Conservation (phyloP, 2,329 filamentous ascomycete species). For the Colletotrichum acutatum region DNA sequence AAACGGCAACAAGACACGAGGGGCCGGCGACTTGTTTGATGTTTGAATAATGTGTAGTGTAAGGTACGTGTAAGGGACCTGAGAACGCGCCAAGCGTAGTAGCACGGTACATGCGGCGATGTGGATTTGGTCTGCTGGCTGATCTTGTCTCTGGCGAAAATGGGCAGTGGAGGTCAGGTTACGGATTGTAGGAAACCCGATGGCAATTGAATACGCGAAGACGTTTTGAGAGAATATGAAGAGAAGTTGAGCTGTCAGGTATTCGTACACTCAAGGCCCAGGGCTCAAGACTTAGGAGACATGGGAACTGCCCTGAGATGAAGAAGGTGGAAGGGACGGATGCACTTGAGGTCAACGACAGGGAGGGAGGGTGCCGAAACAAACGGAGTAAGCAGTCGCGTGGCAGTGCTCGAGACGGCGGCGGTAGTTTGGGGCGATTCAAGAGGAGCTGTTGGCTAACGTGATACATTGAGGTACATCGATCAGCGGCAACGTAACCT, state of each 20-base stretch:
- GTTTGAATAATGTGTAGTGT: not conserved
- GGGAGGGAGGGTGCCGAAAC: slow-evolving; percentile 1
- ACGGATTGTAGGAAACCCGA: not conserved
- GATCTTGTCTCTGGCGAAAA: not conserved
- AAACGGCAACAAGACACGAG: not conserved
- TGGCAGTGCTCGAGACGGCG: slow-evolving; percentile 9
- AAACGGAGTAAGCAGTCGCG: slow-evolving; percentile 30
- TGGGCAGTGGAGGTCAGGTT: not conserved
- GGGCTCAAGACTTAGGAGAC: not conserved
- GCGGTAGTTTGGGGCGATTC: not conserved
- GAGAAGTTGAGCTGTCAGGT: not conserved
- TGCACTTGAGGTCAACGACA: not conserved
- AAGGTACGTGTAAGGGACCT: not conserved
- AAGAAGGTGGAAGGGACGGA: not conserved
- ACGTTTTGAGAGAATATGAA: not conserved
- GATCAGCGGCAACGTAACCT: not conserved
- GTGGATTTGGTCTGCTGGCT: not conserved
- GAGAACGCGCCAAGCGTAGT: not conserved
- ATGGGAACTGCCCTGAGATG: not conserved
- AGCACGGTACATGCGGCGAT: too few species aligned
- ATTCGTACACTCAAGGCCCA: not conserved
- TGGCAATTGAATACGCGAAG: not conserved
- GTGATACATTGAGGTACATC: not conserved
- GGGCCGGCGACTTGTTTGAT: slow-evolving; percentile 1
- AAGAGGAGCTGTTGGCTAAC: not conserved